phyloP scores from a whole-genome alignment of 148 eudicot species.

The Persicaria tinctoria region DNA sequence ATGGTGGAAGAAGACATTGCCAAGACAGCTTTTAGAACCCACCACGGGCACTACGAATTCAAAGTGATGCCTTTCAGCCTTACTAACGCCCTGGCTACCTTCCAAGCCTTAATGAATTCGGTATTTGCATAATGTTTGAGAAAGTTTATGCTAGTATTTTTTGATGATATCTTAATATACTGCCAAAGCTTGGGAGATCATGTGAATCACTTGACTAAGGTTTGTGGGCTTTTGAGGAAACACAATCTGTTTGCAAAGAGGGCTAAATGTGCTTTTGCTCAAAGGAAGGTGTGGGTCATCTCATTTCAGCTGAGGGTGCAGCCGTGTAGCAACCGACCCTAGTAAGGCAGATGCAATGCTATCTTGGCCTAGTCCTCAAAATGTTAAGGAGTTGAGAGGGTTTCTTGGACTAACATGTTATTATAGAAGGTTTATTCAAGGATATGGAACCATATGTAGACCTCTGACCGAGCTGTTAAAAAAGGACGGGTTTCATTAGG shows the following conservation, averaged over 20 bases:
- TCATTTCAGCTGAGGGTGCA: not conserved
- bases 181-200: not conserved
- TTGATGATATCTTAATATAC: not conserved
- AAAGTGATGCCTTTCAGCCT: not conserved
- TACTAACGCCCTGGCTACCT: not conserved
- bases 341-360: not conserved
- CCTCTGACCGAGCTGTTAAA: not conserved
- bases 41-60: conserved; percentile 3
- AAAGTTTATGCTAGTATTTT: not conserved
- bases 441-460: not conserved
- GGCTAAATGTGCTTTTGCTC: not conserved
- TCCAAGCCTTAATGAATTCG: not conserved
- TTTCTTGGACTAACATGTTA: not conserved
- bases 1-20: too few species aligned
- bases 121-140: not conserved
- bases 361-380: not conserved
- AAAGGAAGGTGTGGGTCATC: not conserved
- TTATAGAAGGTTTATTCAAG: not conserved
- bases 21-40: conserved; percentile 1
- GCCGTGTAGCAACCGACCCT: not conserved
- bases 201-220: not conserved
- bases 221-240: not conserved
- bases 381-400: not conserved
- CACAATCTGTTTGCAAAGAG: not conserved
- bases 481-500: too few species aligned